Base-by-base conservation (phyloP, 2,329 filamentous ascomycete genomes). In the Pyricularia grisea region DNA sequence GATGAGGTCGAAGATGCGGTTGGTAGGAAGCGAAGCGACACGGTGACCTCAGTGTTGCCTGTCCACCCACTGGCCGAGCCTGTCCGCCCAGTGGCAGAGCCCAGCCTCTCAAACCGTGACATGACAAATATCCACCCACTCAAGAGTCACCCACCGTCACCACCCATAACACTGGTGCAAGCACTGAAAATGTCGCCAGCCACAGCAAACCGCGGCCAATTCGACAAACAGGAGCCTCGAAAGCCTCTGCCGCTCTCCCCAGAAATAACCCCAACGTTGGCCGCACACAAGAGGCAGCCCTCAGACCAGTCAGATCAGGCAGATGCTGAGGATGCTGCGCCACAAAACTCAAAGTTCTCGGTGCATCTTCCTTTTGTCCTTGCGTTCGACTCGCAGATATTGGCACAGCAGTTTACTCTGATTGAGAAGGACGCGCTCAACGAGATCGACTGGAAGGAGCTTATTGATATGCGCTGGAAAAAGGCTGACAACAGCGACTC, bases 351-450 rank as follows among this genome's bases (percentile, higher is more conserved):
- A 66, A 82, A 81, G 69, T 82, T 79, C 70, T 81, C 83, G 2
- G 83, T 84, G 4, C 92, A 95, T 77, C 78, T 94, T 50, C 92
- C 92, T 0, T 95, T 95, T 77, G 89, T 93, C 69, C 82, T 95
- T 28, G 91, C 91, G 0, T 94, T 93, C 73, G 91, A 93, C 74
- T 93, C 92, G 6, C 88, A 92, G 73, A 82, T 90, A 3, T 83
- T 95, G 30, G 92, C 92, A 2, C 90, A 94, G 77, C 92, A 95
- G 74, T 92, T 95, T 73, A 94, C 92, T 0, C 84, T 95, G 42
- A 92, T 95, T 65, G 92, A 95, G 75, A 94, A 94, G 77, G 92
- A 94, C 75, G 92, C 92, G 0, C 82, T 95, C 27, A 92, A 93
- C 73, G 92, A 94, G 77, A 91, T 95, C 71, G 92, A 94, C 78